Base-by-base conservation (phyloP, 257 asterid genomes). In the Salvia miltiorrhiza region DNA sequence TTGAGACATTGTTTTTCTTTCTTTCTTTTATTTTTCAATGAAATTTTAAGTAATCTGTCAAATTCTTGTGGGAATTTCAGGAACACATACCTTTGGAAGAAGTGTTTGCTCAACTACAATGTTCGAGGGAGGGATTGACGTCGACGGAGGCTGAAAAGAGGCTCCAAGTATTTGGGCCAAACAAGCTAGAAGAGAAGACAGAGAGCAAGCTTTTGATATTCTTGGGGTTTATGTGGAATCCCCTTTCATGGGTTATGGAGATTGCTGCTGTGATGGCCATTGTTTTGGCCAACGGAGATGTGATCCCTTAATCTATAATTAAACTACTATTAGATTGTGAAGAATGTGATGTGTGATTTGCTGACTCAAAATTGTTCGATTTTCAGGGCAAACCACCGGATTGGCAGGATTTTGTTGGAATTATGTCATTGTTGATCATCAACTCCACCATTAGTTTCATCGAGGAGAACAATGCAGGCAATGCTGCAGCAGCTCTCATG, bases 201-300 rank as follows among this genome's bases (percentile, higher is more conserved):
- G 96, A 88, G 19, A 86, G 63, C 84, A 90, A 90, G 80, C 1
- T 90, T 23, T 69, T 83, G 13, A 83, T 80, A 16, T 90, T 90
- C 80, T 77, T 90, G 79, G 92, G 90, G 0, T 90, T 90, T 52
- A 90, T 86, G 89, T 90, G 97, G 94, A 88, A 90, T 66, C 97
- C 96, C 12, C 82, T 90, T 2, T 88, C 97, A 52, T 90, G 97
- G 97, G 95, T 90, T 19, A 87, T 90, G 97, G 97, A 90, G 65
- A 63, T 49, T 37, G 97, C 96, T 26, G 97, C 97, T 2, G 57
- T 90, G 68, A 85, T 90, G 76, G 93, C 97, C 26, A 88, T 90
- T 71, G 90, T 58, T 47, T 57, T 90, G 45, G 94, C 97, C 21
- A 88, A 83, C 44, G 96, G 97, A 56, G 86, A 80, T 73, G 97